phyloP scores from a whole-genome alignment of 2,329 filamentous ascomycete species.

The Dothidotthia symphoricarpi region DNA sequence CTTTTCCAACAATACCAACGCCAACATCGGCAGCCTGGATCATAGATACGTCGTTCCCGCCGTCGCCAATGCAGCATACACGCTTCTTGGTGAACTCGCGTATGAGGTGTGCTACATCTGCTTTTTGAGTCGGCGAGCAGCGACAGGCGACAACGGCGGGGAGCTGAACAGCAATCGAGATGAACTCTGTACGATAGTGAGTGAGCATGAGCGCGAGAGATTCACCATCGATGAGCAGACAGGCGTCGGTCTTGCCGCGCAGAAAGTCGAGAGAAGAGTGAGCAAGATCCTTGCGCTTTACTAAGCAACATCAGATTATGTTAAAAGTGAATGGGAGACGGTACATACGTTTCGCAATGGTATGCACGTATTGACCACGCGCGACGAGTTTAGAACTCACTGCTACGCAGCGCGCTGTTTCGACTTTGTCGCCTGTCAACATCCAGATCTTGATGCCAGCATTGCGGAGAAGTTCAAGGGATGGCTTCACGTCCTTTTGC shows the following conservation, averaged over 20 bases:
- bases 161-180: conserved; percentile 80
- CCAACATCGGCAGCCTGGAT: conserved; percentile 98
- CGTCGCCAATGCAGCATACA: conserved; percentile 95
- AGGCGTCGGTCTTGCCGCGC: conserved; percentile 79
- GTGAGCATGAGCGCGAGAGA: conserved; percentile 79
- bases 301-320: conserved; percentile 17
- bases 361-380: conserved; percentile 93
- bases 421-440: conserved; percentile 97
- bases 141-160: conserved; percentile 94
- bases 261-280: conserved; percentile 88
- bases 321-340: not conserved
- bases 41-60: conserved; percentile 98
- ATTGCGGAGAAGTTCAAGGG: conserved; percentile 89
- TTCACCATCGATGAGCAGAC: conserved; percentile 91
- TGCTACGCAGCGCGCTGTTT: conserved; percentile 94
- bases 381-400: conserved; percentile 92
- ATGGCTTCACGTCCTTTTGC: conserved; percentile 92
- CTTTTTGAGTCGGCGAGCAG: conserved; percentile 95
- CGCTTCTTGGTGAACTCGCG: conserved; percentile 89
- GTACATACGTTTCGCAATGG: conserved; percentile 65
- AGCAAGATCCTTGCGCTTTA: conserved; percentile 79
- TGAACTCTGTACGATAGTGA: conserved; percentile 80
- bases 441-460: conserved; percentile 99
- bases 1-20: conserved; percentile 96
- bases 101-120: conserved; percentile 87